These are phyloP conservation scores for Pythium plurisporium DNA, from an alignment of 352 stramenopile genomes.

Conservation along the genomic window DNA sequence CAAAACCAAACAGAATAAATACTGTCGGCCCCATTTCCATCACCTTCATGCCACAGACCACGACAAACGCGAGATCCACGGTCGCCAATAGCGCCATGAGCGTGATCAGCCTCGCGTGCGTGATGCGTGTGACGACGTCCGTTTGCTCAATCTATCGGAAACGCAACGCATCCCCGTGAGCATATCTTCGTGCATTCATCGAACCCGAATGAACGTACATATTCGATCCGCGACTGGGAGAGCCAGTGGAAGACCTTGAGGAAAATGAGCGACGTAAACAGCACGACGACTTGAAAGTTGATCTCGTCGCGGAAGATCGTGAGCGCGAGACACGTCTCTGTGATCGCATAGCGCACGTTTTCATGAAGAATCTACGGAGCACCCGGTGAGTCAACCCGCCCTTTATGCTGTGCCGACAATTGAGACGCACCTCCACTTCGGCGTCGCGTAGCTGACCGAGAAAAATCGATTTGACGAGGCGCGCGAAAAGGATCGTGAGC, in stretches of 20 bases:
- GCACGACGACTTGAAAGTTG: constrained; percentile 90
- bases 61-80: constrained; percentile 87
- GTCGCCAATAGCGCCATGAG: constrained; percentile 84
- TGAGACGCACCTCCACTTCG: constrained; percentile 63
- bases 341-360: constrained; percentile 97
- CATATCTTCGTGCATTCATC: no score
- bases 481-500: constrained; percentile 74
- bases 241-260: constrained; percentile 94
- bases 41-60: constrained; percentile 80
- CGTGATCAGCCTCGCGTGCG: constrained; percentile 84
- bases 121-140: constrained; percentile 67
- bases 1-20: constrained; percentile 96
- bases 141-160: constrained; percentile 79
- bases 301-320: constrained; percentile 98
- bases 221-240: constrained; percentile 86
- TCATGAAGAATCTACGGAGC: constrained; percentile 87
- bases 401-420: no score
- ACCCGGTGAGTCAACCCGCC: no score
- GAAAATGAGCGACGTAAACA: constrained; percentile 96
- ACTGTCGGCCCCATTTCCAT: constrained; percentile 87
- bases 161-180: not conserved
- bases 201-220: constrained; percentile 38
- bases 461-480: constrained; percentile 87
- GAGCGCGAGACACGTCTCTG: constrained; percentile 98
- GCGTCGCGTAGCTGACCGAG: constrained; percentile 72